These are phyloP conservation scores for Phylloporus sp. DNA, from an alignment of 768 basidiomycete genomes.

Conservation along the genomic window DNA sequence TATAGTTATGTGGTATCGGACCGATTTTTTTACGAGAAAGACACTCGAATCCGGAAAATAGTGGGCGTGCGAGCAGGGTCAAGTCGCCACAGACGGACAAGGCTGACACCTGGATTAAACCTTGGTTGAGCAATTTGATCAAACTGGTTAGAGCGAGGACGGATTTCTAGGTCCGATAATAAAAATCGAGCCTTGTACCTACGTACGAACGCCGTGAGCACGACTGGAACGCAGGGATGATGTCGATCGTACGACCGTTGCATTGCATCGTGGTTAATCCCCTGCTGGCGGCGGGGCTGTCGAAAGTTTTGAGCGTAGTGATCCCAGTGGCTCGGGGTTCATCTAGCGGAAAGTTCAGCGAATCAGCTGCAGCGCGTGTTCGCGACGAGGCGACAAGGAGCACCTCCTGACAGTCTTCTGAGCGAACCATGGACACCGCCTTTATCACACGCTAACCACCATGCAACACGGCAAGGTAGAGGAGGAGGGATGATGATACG, in stretches of 20 bases:
- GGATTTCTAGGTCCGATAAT: slow-evolving; percentile 7
- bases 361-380: slow-evolving; percentile 22
- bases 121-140: neutral
- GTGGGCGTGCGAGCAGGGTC: neutral
- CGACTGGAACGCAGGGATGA: slow-evolving; percentile 4
- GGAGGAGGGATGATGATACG: slow-evolving; percentile 1
- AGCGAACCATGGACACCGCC: slow-evolving; percentile 5
- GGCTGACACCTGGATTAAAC: neutral
- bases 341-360: slow-evolving; percentile 5
- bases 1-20: neutral
- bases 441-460: slow-evolving; percentile 8
- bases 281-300: slow-evolving; percentile 3
- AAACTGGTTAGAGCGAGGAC: neutral
- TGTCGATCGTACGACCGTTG: slow-evolving; percentile 12
- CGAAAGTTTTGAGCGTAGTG: slow-evolving; percentile 7
- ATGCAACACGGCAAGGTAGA: slow-evolving; percentile 1
- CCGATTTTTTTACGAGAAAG: neutral
- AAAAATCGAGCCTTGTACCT: neutral
- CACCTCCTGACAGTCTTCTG: neutral
- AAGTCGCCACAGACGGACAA: neutral
- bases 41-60: neutral
- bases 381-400: slow-evolving; percentile 21
- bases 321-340: slow-evolving; percentile 16
- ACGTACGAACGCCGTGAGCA: slow-evolving; percentile 4
- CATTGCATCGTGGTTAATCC: slow-evolving; percentile 28